Base-by-base conservation (phyloP, 139 green algal species). In the Pycnococcus provasolii region DNA sequence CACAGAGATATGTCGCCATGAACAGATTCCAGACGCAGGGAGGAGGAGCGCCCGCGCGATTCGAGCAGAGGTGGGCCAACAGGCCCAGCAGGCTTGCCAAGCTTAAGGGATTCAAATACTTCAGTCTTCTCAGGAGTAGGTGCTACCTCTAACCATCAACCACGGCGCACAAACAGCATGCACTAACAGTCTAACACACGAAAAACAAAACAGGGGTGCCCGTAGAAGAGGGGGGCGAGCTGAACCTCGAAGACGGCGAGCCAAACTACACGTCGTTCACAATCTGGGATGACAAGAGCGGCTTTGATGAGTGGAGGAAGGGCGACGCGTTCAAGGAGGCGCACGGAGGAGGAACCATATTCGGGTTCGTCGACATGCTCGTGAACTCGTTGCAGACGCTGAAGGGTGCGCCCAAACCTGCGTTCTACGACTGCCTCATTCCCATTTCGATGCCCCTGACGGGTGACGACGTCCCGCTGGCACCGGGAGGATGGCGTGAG, bases 251-350 rank as follows among this genome's bases (percentile, higher is more conserved):
- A 13, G 58, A 71, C 43, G 72, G 70, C 4, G 72, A 78, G 58
- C 46, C n/a, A 37, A 62, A 78, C 51, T 78, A 78, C 60, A 63
- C 70, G 44, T 60, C 37, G n/a, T 44, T 73, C 37, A 78, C 72
- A 11, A 51, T 78, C 26, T 78, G 72, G 72, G 50, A 69, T 26
- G 66, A 73, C 60, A 73, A 78, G 66, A 53, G 48, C 9, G 45
- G 45, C 0, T 78, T 78, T 42, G 52, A 73, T 54, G 60, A 43
- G 41, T 78, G 72, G 72, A 42, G 72, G 26, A 70, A 42, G 4
- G 72, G 72, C 52, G 72, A 78, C 15, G 72, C 66, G 2, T 78
- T 78, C 53, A 78, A 78, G 61, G 72, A 78, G 57, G 72, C 72
- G 42, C 72, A 78, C 72, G 72, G 72, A 42, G 72, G 72, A 15